Conservation (phyloP, 2,329 filamentous ascomycete species). For the Calonectria multiphialidica region DNA sequence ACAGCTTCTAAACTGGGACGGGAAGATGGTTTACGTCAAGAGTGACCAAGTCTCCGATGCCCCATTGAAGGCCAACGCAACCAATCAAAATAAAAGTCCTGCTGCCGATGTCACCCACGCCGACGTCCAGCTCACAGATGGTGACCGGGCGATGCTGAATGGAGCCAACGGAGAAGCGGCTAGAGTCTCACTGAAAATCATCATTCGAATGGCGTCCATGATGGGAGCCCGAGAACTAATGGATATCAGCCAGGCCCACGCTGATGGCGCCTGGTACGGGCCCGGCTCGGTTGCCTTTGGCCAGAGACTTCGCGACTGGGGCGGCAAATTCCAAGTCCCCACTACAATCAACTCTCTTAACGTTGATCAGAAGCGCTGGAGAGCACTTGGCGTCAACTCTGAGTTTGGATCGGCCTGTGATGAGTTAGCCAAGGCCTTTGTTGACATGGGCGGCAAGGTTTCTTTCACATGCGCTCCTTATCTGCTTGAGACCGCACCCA, state of each 20-base stretch:
- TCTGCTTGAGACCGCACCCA: conserved; percentile 27
- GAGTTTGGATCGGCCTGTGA: conserved; percentile 27
- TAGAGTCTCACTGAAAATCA: conserved; percentile 23
- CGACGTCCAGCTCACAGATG: conserved; percentile 15
- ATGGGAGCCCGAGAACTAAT: conserved; percentile 28
- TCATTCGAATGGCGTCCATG: conserved; percentile 30
- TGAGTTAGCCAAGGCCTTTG: conserved; percentile 26
- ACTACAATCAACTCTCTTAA: conserved; percentile 34
- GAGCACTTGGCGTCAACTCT: conserved; percentile 22
- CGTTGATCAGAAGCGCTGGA: conserved; percentile 32
- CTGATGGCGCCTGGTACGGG: conserved; percentile 31
- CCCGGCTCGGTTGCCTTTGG: conserved; percentile 28
- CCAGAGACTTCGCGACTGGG: conserved; percentile 28
- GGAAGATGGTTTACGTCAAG: conserved; percentile 18
- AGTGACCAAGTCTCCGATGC: conserved; percentile 9
- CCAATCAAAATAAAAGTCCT: neutral
- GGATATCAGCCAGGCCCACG: conserved; percentile 32
- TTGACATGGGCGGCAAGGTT: conserved; percentile 28
- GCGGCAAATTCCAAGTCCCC: conserved; percentile 30
- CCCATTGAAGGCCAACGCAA: neutral
- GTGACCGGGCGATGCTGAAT: conserved; percentile 20
- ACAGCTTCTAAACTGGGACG: conserved; percentile 18
- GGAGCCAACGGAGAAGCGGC: conserved; percentile 30
- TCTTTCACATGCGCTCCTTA: conserved; percentile 39
- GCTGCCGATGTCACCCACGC: neutral